phyloP scores from a whole-genome alignment of 2,329 filamentous ascomycete species.

The Penicillium sp. region DNA sequence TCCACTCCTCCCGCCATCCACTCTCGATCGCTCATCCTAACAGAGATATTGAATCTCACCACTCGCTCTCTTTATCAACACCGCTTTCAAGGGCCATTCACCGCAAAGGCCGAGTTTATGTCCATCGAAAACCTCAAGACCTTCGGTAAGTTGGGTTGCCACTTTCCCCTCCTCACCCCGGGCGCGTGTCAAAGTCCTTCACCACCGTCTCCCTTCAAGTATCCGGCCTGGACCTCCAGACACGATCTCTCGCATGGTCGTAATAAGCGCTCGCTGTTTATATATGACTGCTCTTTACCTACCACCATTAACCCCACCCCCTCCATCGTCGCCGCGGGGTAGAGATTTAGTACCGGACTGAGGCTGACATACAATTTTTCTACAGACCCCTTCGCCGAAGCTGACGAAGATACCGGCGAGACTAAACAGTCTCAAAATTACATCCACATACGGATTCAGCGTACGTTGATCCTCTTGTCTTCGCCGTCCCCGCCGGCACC shows the following conservation, averaged over 20 bases:
- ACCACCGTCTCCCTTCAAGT: neutral
- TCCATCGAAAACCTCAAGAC: slow-evolving; percentile 98
- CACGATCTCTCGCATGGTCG: too few relatives aligned
- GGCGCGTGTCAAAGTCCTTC: slow-evolving; percentile 2
- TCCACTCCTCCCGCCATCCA: slow-evolving; percentile 13
- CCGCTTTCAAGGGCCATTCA: slow-evolving; percentile 42
- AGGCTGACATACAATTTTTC: slow-evolving; percentile 31
- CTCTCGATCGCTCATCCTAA: slow-evolving; percentile 20
- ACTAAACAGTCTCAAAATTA: slow-evolving; percentile 94
- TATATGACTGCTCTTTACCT: too few relatives aligned
- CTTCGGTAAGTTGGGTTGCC: slow-evolving; percentile 63
- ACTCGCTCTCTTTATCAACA: slow-evolving; percentile 27
- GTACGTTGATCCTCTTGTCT: slow-evolving; percentile 54
- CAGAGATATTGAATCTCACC: slow-evolving; percentile 33
- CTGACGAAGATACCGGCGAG: slow-evolving; percentile 98
- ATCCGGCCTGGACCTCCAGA: too few relatives aligned
- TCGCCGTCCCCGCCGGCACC: neutral
- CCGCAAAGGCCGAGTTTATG: slow-evolving; percentile 80
- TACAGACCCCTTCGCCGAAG: slow-evolving; percentile 99
- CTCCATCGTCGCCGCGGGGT: slow-evolving; percentile 31
- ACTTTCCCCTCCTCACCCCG: slow-evolving; percentile 22
- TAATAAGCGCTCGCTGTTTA: too few relatives aligned
- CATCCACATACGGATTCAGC: slow-evolving; percentile 99
- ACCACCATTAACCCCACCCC: too few relatives aligned
- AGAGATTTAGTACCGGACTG: slow-evolving; percentile 27